phyloP scores from a whole-genome alignment of 2,329 filamentous ascomycete genomes.

The Talaromyces sp. region DNA sequence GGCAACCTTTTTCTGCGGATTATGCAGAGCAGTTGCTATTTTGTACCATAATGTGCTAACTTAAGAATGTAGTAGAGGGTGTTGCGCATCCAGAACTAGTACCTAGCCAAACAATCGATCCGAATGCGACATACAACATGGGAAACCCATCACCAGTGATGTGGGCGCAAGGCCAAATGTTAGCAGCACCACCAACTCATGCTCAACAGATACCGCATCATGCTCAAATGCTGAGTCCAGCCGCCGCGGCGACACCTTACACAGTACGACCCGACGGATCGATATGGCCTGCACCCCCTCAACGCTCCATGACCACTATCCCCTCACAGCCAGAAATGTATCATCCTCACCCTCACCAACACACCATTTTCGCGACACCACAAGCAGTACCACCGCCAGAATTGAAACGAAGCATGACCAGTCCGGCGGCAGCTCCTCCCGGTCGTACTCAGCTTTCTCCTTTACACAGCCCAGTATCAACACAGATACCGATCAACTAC shows the following conservation, averaged over 20 bases:
- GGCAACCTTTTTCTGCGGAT: background rate
- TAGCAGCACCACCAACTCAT: conserved; percentile 28
- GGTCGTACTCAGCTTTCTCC: conserved; percentile 17
- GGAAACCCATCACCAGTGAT: conserved; percentile 32
- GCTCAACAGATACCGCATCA: conserved; percentile 31
- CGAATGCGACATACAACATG: conserved; percentile 35
- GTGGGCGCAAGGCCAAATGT: conserved; percentile 28
- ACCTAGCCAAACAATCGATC: conserved; percentile 31
- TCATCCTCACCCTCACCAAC: conserved; percentile 26
- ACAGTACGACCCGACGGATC: conserved; percentile 36
- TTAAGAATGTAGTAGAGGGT: conserved; percentile 24
- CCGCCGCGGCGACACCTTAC: conserved; percentile 24
- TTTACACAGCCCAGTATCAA: conserved; percentile 26
- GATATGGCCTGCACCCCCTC: conserved; percentile 36
- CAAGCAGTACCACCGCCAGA: conserved; percentile 28
- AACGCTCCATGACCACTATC: conserved; percentile 23
- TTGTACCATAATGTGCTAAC: background rate
- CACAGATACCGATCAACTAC: conserved; percentile 28
- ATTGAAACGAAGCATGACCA: conserved; percentile 38
- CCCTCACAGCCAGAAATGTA: conserved; percentile 16
- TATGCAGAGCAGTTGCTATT: background rate
- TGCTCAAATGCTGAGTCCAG: conserved; percentile 29
- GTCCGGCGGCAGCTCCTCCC: conserved; percentile 26
- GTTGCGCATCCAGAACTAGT: conserved; percentile 30
- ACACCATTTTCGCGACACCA: conserved; percentile 25